Percentiles rank a stretch among this genome's conserved stretches.
Conservation (phyloP, 495 filamentous ascomycete species). For the Xylaria grammica region DNA sequence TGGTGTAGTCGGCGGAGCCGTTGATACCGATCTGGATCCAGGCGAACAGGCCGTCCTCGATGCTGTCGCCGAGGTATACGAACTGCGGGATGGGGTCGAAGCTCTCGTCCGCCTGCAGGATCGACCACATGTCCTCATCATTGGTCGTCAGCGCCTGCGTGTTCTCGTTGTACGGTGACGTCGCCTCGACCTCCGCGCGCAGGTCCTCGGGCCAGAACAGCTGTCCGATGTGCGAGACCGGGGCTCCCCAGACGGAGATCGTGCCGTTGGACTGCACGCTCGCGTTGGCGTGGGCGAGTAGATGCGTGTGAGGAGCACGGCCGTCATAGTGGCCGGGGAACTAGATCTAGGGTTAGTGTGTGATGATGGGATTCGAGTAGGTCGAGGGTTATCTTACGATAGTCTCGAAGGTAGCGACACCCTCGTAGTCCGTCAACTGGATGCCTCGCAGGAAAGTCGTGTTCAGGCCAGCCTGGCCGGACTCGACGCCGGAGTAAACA, state of each 20-base stretch:
- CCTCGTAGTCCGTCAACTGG: constrained; percentile 55
- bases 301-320: constrained; percentile 62
- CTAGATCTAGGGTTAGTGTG: not conserved
- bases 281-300: constrained; percentile 57
- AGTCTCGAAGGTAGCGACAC: constrained; percentile 59
- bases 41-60: constrained; percentile 58
- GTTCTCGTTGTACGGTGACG: constrained; percentile 62
- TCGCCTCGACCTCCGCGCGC: constrained; percentile 59
- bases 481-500: constrained; percentile 61
- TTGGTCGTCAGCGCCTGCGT: constrained; percentile 57
- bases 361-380: not conserved
- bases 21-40: constrained; percentile 58
- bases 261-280: constrained; percentile 57
- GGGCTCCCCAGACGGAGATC: constrained; percentile 48
- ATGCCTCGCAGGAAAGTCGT: constrained; percentile 58
- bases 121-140: constrained; percentile 48
- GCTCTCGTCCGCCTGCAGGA: constrained; percentile 49
- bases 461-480: constrained; percentile 42
- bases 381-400: constrained; percentile 28
- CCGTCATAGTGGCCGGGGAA: constrained; percentile 66
- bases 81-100: constrained; percentile 65
- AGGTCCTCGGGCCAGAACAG: constrained; percentile 68
- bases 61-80: constrained; percentile 53
- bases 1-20: constrained; percentile 36
- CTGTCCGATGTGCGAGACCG: constrained; percentile 63